Conservation (phyloP, 371 early-diverging fungal genomes). For the Blakeslea trispora region DNA sequence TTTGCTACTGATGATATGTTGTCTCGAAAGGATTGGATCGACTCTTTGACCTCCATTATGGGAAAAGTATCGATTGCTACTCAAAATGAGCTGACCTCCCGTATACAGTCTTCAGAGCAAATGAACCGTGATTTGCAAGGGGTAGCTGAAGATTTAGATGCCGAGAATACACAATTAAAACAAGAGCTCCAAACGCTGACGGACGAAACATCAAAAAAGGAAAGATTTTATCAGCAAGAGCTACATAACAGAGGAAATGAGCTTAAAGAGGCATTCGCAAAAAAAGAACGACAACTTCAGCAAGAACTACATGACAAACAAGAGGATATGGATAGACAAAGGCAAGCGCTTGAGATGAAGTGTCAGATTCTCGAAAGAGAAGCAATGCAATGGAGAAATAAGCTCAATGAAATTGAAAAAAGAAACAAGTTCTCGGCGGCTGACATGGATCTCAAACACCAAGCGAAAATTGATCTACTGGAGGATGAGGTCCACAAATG, state of each 20-base stretch:
- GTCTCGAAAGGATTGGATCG: constrained; percentile 49
- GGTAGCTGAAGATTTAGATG: constrained; percentile 30
- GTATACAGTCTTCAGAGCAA: constrained; percentile 40
- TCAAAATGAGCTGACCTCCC: constrained; percentile 47
- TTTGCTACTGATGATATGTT: constrained; percentile 49
- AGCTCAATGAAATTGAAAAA: constrained; percentile 14
- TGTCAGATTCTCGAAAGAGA: constrained; percentile 29
- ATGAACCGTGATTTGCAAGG: constrained; percentile 40
- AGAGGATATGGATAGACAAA: constrained; percentile 24
- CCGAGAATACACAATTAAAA: constrained; percentile 30
- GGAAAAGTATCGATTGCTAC: constrained; percentile 53
- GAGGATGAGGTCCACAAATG: constrained; percentile 26
- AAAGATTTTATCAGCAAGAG: constrained; percentile 20
- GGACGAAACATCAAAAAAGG: constrained; percentile 25
- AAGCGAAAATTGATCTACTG: constrained; percentile 15
- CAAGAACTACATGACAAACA: constrained; percentile 25
- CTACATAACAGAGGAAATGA: constrained; percentile 27
- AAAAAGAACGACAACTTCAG: constrained; percentile 17
- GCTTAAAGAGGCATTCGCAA: constrained; percentile 31
- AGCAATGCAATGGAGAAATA: constrained; percentile 26
- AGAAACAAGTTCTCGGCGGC: not conserved
- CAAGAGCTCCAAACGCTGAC: constrained; percentile 30
- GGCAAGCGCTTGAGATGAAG: constrained; percentile 20
- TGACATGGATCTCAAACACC: not conserved
- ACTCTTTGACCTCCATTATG: constrained; percentile 51